Base-by-base conservation (phyloP, 345 rosid genomes). In the Lumnitzera littorea region DNA sequence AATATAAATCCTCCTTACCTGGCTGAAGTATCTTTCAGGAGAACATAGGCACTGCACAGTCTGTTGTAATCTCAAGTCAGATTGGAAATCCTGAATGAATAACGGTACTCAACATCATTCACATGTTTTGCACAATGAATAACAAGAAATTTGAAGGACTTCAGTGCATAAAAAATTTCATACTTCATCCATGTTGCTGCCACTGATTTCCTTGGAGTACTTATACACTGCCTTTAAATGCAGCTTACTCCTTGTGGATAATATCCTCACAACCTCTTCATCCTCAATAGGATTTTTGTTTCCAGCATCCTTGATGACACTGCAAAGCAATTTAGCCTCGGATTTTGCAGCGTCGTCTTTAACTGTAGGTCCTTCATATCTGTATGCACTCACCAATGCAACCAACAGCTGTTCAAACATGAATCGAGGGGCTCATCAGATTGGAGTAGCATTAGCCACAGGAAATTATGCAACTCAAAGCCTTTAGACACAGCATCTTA, bases 321-420 rank as follows among this genome's bases (percentile, higher is more conserved):
- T 55, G 10, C 65, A 71, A 53, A 90, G 66, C 53, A 57, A 17
- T 73, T 84, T 76, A 12, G 96, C 92, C 23, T 90, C 97, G 0
- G 82, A 75, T 82, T 88, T 90, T 12, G 77, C 89, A 0, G 57
- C 46, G 36, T 86, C 88, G 0, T 79, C 86, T 49, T 84, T 84
- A 13, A 84, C 73, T 51, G 63, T 78, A 2, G 70, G 46, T 16
- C 99, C 99, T 78, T 90, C 96, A 54, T 88, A 94, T 72, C 99
- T 80, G 41, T 88, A 94, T 47, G 99, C 95, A 71, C 97, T 83
- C 65, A 88, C 96, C 20, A 90, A 89, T 24, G 84, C 96, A 60
- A 88, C 89, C 77, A 94, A 76, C 15, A 94, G 78, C 99, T 88
- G 86, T 49, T 63, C 63, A 57, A 15, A n/a, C 36, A 23, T 16